Evolutionary conservation across 2,329 filamentous ascomycete genomes (phyloP).

Genomic region (Sphaerostilbella broomeana): DNA sequence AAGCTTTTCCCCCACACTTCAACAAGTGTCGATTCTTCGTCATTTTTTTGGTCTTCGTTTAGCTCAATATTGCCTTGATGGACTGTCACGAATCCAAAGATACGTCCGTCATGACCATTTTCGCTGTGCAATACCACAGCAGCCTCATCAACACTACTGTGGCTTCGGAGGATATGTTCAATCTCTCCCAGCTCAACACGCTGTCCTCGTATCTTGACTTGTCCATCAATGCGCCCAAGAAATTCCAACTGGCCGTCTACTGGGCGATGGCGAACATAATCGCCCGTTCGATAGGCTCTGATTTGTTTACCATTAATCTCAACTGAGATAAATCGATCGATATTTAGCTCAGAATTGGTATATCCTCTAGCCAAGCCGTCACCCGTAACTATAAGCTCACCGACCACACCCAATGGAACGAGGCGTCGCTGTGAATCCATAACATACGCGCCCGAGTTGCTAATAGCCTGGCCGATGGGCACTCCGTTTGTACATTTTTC

Average conservation of each 20-base stretch:
- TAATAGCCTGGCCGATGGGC: constrained; percentile 14
- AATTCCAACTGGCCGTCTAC: constrained; percentile 10
- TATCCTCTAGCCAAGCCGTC: constrained; percentile 17
- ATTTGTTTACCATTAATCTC: constrained; percentile 2
- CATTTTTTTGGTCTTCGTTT: not conserved
- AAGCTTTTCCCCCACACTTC: constrained; percentile 1
- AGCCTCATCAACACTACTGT: constrained; percentile 16
- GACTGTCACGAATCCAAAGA: constrained; percentile 4
- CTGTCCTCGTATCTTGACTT: constrained; percentile 23
- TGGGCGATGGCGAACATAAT: constrained; percentile 9
- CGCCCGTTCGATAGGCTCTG: constrained; percentile 12
- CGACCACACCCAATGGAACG: constrained; percentile 15
- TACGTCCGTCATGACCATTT: constrained; percentile 2
- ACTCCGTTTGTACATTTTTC: constrained; percentile 13
- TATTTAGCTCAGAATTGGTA: constrained; percentile 9
- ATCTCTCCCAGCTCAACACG: constrained; percentile 25
- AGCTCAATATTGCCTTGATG: not conserved
- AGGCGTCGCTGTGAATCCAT: constrained; percentile 15
- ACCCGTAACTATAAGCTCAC: constrained; percentile 17
- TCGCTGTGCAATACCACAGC: constrained; percentile 14
- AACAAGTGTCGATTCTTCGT: too few species aligned
- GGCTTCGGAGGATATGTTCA: constrained; percentile 17
- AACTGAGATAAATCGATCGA: constrained; percentile 11
- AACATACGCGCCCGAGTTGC: constrained; percentile 15
- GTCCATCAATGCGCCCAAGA: constrained; percentile 20